Evolutionary conservation across 1,284 basidiomycete species (phyloP).

Genomic region (Rhodotorula glutinis): DNA sequence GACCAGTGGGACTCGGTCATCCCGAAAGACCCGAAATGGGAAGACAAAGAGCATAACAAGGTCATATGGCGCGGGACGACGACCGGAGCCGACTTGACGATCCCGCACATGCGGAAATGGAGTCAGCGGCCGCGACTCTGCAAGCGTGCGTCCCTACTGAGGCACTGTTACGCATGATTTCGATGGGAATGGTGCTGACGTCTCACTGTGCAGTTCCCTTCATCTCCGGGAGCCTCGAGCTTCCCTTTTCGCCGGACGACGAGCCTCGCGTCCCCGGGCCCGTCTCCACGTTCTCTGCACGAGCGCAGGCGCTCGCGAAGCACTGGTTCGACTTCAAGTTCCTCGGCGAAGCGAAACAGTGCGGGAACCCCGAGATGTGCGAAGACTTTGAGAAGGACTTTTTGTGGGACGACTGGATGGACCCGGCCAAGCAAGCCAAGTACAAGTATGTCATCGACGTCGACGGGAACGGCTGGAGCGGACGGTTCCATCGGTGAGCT

Average conservation of each 20-base stretch:
- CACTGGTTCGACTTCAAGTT: constrained; percentile 35
- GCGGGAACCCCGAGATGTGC: constrained; percentile 17
- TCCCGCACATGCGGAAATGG: constrained; percentile 26
- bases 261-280: constrained; percentile 2
- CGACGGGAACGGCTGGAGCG: constrained; percentile 45
- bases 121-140: constrained; percentile 32
- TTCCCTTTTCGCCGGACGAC: constrained; percentile 20
- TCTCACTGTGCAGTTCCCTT: constrained; percentile 14
- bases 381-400: constrained; percentile 25
- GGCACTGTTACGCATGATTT: no score
- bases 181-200: no score
- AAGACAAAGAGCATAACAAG: constrained; percentile 48
- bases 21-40: constrained; percentile 47
- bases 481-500: constrained; percentile 21
- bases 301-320: constrained; percentile 17
- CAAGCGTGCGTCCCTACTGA: constrained; percentile 13
- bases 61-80: constrained; percentile 50
- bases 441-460: constrained; percentile 52
- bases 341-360: constrained; percentile 26
- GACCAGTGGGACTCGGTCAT: constrained; percentile 42
- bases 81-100: constrained; percentile 46
- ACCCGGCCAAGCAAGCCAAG: constrained; percentile 33
- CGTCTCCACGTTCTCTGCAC: neutral
- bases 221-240: constrained; percentile 14
- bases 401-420: constrained; percentile 26